Conservation (phyloP, 441 rosid genomes). For the Corymbia citriodora region DNA sequence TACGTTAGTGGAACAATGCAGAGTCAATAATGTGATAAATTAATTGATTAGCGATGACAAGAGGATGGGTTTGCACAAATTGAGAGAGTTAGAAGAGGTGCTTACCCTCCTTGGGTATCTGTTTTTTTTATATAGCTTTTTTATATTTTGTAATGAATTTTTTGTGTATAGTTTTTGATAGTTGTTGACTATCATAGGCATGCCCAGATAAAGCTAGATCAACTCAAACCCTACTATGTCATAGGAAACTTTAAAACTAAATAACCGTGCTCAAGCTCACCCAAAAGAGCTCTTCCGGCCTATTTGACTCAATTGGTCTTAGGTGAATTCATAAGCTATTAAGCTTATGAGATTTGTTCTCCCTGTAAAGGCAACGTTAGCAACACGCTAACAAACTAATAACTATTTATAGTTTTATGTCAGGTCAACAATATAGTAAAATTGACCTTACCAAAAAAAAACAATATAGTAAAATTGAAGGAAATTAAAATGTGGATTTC, state of each 20-base stretch:
- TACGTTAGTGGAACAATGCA: background rate
- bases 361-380: background rate
- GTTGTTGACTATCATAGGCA: background rate
- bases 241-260: background rate
- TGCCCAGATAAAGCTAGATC: background rate
- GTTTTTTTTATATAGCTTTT: background rate
- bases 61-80: background rate
- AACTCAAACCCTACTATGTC: background rate
- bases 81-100: background rate
- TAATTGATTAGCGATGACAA: background rate
- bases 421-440: background rate
- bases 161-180: background rate
- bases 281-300: background rate
- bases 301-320: background rate
- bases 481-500: background rate
- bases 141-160: background rate
- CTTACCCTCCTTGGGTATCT: background rate
- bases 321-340: background rate
- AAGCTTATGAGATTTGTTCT: background rate
- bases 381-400: background rate
- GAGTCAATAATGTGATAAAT: background rate
- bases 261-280: background rate
- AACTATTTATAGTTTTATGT: background rate
- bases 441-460: too few relatives aligned
- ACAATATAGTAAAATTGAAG: background rate